These are phyloP conservation scores for Bjerkandera adusta DNA, from an alignment of 1,284 basidiomycete species.

Conservation along the genomic window DNA sequence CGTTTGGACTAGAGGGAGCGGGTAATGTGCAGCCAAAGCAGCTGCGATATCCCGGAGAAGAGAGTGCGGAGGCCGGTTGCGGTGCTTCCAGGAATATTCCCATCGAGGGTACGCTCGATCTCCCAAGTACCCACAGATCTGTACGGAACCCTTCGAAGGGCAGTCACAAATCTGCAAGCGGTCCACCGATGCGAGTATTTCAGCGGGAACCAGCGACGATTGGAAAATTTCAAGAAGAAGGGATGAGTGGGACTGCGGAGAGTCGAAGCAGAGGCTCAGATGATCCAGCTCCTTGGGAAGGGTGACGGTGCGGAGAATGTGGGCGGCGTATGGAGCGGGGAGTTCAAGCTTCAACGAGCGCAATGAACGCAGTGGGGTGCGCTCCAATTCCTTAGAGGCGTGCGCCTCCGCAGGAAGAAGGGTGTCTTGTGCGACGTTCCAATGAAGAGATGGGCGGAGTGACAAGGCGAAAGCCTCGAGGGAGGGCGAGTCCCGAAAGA, in stretches of 20 bases:
- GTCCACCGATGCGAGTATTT: background rate
- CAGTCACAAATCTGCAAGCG: background rate
- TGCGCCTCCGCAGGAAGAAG: background rate
- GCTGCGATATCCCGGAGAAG: background rate
- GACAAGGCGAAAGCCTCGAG: background rate
- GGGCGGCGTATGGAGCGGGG: background rate
- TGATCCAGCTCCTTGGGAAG: background rate
- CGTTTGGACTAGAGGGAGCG: background rate
- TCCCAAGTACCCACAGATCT: background rate
- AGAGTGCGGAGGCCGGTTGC: background rate
- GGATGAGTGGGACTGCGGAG: background rate
- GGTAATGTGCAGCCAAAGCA: background rate
- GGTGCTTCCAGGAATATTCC: background rate
- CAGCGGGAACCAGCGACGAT: background rate
- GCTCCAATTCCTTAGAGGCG: background rate
- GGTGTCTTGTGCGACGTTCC: background rate
- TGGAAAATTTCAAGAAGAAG: background rate
- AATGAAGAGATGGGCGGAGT: background rate
- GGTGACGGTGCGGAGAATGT: background rate
- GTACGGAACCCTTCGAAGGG: background rate
- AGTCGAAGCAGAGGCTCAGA: background rate
- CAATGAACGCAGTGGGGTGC: background rate
- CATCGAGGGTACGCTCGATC: background rate
- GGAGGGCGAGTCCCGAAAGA: background rate
- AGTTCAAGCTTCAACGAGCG: background rate